Evolutionary conservation across 192 early-diverging fungal genomes (phyloP), one percentile per base, ranked within the genome.

Genomic region (Backusella westeae): DNA sequence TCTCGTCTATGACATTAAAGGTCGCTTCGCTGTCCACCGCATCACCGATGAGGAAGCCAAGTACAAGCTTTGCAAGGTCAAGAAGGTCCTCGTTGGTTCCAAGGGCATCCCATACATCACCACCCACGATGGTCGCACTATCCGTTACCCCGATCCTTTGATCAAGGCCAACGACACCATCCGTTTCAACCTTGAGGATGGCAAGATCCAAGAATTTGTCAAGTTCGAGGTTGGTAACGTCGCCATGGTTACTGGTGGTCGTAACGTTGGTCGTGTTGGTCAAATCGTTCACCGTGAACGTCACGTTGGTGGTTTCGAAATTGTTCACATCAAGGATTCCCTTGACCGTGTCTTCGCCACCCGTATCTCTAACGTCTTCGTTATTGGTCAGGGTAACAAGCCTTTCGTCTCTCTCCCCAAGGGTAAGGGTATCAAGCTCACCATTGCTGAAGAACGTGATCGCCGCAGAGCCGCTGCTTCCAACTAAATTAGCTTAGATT

Each of bases 61-160:
- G 88, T 99, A 99, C 95, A 99, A 99, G 91, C 91, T 99, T 74
- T 93, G 94, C 89, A 99, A 99, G 92, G 95, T 99, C 80, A 96
- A 94, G 87, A 92, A 92, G 83, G 92, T 96, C 82, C 90, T 98
- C 88, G 85, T 99, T 74, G 97, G 97, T 76, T 88, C 92, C 82
- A 98, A 98, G 88, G 95, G 92, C 76, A 95, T 99, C 74, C 98
- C 98, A 26, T 99, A 89, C 89, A 85, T 94, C 67, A 95, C 98
- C 70, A 99, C 98, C 85, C 98, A 99, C 89, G 98, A 99, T 82
- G 98, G 98, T 29, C 96, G 98, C 83, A 99, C 98, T 81, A 89
- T 99, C 86, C 97, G 98, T 86, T 99, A 97, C 93, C 98, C 98
- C 67, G 98, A 99, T 91, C 98, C 98, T 75, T 77, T 93, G 87